A percentile compares a stretch with the other conserved stretches of the same genome.
phyloP scores from a whole-genome alignment of 2,329 filamentous ascomycete genomes.

The Verticillium alfalfae region DNA sequence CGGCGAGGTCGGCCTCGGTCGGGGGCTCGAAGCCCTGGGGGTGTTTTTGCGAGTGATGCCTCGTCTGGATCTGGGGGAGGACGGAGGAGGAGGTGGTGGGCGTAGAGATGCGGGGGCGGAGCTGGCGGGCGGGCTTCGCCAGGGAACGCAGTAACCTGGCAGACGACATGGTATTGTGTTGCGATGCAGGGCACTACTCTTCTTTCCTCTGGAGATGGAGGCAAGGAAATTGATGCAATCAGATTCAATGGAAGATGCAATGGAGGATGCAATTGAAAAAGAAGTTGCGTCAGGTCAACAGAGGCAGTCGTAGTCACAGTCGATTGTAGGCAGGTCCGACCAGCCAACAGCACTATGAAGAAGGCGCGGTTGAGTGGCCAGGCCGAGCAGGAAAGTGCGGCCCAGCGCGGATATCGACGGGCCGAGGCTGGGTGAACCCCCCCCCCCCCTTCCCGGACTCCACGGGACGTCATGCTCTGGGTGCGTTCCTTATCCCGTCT shows the following conservation, averaged over 20 bases:
- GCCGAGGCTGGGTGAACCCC: slow-evolving; percentile 14
- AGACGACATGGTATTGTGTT: slow-evolving; percentile 28
- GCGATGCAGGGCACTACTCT: too few relatives aligned
- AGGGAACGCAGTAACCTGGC: slow-evolving; percentile 30
- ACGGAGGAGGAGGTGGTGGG: slow-evolving; percentile 25
- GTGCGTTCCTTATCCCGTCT: slow-evolving; percentile 6
- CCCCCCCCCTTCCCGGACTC: neutral
- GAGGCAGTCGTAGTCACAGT: neutral
- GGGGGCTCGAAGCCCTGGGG: slow-evolving; percentile 63
- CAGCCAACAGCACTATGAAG: neutral
- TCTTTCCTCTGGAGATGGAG: neutral
- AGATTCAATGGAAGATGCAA: neutral
- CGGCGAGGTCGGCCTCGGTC: slow-evolving; percentile 65
- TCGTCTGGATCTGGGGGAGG: slow-evolving; percentile 8
- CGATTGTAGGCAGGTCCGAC: neutral
- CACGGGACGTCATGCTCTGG: slow-evolving; percentile 6
- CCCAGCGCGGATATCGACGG: slow-evolving; percentile 40
- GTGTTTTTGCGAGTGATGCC: slow-evolving; percentile 51
- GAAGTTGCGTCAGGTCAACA: slow-evolving; percentile 1
- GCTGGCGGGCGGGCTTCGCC: slow-evolving; percentile 21
- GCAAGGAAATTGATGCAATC: neutral
- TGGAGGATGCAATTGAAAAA: neutral
- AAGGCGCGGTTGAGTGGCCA: neutral
- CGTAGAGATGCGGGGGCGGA: slow-evolving; percentile 9
- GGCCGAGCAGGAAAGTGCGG: slow-evolving; percentile 14